phyloP scores from a whole-genome alignment of 345 rosid species.

The Lumnitzera littorea region DNA sequence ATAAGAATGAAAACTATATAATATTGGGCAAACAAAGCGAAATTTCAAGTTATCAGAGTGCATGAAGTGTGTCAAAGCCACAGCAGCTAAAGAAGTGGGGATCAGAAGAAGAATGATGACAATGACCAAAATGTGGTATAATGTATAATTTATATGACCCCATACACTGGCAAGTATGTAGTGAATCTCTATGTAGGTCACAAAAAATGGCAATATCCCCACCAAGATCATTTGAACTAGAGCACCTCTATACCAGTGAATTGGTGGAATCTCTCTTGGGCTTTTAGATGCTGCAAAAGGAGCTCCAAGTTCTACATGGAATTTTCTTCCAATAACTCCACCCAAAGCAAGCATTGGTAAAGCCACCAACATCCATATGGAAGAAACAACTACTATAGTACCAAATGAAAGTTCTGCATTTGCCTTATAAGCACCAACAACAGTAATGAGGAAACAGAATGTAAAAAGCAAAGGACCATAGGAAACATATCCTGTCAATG shows the following conservation, averaged over 20 bases:
- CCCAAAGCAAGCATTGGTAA: slow-evolving; percentile 77
- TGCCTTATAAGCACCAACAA: slow-evolving; percentile 70
- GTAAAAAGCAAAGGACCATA: slow-evolving; percentile 78
- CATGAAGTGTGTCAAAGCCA: slow-evolving; percentile 66
- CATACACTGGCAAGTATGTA: neutral
- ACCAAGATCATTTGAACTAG: slow-evolving; percentile 62
- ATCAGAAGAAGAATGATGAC: slow-evolving; percentile 15
- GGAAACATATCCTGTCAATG: slow-evolving; percentile 76
- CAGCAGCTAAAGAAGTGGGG: slow-evolving; percentile 76
- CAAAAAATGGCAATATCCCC: neutral
- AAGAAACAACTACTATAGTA: slow-evolving; percentile 67
- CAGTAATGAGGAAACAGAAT: slow-evolving; percentile 81
- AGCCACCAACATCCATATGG: slow-evolving; percentile 76
- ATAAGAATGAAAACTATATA: no score
- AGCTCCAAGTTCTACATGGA: slow-evolving; percentile 72
- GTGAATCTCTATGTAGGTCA: neutral
- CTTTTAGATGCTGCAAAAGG: slow-evolving; percentile 74
- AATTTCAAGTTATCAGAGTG: neutral
- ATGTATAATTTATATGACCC: neutral
- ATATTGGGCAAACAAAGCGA: no score
- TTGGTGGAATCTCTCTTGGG: slow-evolving; percentile 68
- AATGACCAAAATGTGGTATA: neutral
- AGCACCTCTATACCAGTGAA: slow-evolving; percentile 77
- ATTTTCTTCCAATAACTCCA: slow-evolving; percentile 83
- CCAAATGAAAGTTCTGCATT: slow-evolving; percentile 86